Conservation (phyloP, 2,329 filamentous ascomycete species). For the Aspergillus luchuensis region DNA sequence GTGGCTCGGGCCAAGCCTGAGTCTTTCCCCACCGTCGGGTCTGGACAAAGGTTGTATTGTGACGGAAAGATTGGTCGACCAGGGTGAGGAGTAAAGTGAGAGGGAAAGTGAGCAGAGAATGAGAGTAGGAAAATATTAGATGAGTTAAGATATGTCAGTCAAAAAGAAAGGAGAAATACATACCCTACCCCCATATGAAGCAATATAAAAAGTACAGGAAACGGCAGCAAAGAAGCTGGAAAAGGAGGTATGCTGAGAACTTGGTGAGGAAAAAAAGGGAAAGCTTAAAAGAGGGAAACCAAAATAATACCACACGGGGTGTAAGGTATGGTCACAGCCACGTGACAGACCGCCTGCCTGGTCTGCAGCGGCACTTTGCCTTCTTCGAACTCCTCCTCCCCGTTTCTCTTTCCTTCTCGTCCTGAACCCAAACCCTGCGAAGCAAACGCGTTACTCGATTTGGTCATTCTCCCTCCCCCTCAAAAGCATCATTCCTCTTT, state of each 20-base stretch:
- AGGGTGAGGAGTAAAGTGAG: not conserved
- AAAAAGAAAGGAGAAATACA: no score
- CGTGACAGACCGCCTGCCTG: constrained; percentile 36
- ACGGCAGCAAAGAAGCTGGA: no score
- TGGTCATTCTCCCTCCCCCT: constrained; percentile 44
- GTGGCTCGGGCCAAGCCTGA: constrained; percentile 18
- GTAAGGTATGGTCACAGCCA: constrained; percentile 16
- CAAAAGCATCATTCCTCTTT: constrained; percentile 50
- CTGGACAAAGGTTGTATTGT: constrained; percentile 23
- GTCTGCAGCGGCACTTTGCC: constrained; percentile 35
- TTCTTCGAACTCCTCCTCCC: constrained; percentile 38
- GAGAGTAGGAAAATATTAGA: not conserved
- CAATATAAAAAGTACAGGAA: no score
- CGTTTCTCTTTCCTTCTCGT: constrained; percentile 34
- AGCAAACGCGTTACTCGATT: constrained; percentile 52
- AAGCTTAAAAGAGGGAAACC: not conserved
- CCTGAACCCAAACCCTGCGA: constrained; percentile 46
- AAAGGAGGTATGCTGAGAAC: no score
- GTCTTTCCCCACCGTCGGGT: constrained; percentile 19
- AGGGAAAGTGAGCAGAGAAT: not conserved
- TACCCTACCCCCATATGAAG: no score
- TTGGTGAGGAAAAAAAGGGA: not conserved
- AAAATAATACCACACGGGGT: not conserved
- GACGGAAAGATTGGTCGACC: constrained; percentile 8
- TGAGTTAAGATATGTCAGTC: no score